Conservation (phyloP, 139 green algal genomes). For the Volvox reticuliferus region DNA sequence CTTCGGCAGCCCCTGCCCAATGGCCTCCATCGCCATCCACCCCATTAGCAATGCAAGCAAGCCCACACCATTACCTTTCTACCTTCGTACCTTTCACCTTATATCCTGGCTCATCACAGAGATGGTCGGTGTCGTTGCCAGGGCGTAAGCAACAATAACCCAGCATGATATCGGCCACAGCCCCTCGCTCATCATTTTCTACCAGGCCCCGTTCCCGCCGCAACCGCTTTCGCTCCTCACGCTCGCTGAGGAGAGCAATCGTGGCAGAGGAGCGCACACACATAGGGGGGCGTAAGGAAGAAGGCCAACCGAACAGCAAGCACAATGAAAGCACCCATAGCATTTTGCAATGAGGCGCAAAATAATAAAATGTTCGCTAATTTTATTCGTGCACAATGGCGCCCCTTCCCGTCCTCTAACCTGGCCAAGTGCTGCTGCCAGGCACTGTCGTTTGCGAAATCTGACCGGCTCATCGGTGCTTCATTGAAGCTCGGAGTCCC, state of each 20-base stretch:
- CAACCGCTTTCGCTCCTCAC: constrained; percentile 30
- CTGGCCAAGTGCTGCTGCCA: constrained; percentile 29
- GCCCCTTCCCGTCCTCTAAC: background rate
- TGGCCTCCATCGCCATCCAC: too few relatives aligned
- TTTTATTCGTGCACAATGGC: too few relatives aligned
- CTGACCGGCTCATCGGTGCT: background rate
- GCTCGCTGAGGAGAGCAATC: background rate
- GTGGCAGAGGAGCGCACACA: too few relatives aligned
- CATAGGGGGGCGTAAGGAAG: too few relatives aligned
- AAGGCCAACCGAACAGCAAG: too few relatives aligned
- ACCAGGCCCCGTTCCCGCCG: constrained; percentile 17
- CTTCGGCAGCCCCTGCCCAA: too few relatives aligned
- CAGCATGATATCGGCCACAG: background rate
- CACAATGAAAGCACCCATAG: too few relatives aligned
- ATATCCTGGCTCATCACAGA: constrained; percentile 25
- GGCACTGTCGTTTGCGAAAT: constrained; percentile 31
- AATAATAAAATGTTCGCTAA: too few relatives aligned
- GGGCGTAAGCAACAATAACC: constrained; percentile 35
- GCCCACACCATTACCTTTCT: background rate
- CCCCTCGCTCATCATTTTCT: background rate
- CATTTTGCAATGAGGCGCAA: too few relatives aligned
- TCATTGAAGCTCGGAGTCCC: background rate
- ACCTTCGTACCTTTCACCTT: background rate
- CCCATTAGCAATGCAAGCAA: too few relatives aligned
- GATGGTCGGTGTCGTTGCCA: constrained; percentile 35